These are phyloP conservation scores for Plectosphaerella plurivora DNA, from an alignment of 2,329 filamentous ascomycete species.

Conservation along the genomic window DNA sequence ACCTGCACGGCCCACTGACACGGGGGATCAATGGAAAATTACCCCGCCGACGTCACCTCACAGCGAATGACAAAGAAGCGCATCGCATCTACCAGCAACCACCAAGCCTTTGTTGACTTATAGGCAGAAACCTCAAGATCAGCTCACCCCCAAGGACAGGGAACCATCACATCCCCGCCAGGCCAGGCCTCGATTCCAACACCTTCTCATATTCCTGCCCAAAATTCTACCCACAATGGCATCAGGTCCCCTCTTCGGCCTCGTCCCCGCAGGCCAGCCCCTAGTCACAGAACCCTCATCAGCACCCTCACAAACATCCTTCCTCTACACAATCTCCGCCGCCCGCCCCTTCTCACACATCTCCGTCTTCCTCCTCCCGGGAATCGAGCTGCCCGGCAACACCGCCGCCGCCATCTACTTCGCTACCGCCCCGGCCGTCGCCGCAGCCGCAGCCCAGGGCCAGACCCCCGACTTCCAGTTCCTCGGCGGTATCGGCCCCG, in stretches of 20 bases:
- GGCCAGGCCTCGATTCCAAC: neutral
- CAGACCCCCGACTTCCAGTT: conserved; percentile 65
- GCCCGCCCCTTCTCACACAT: conserved; percentile 68
- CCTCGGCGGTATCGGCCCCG: conserved; percentile 81
- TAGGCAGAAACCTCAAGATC: too few relatives aligned
- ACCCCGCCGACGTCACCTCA: conserved; percentile 5
- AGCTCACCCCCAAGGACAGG: too few relatives aligned
- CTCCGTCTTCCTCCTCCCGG: conserved; percentile 84
- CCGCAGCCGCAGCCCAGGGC: conserved; percentile 32
- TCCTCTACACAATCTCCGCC: conserved; percentile 49
- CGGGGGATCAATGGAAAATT: neutral
- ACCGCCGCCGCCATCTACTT: conserved; percentile 90
- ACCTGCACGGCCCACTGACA: too few relatives aligned
- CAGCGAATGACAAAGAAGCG: too few relatives aligned
- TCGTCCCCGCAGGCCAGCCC: conserved; percentile 56
- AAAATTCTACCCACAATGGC: neutral
- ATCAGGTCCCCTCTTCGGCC: conserved; percentile 44
- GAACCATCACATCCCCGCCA: too few relatives aligned
- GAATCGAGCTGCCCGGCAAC: conserved; percentile 64
- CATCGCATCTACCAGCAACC: too few relatives aligned
- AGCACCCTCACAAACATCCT: conserved; percentile 48
- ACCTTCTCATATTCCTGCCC: neutral
- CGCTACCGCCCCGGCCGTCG: conserved; percentile 44
- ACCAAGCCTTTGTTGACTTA: too few relatives aligned
- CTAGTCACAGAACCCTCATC: conserved; percentile 50